Base-by-base conservation (phyloP, 768 basidiomycete genomes). In the Lactarius tabidus region DNA sequence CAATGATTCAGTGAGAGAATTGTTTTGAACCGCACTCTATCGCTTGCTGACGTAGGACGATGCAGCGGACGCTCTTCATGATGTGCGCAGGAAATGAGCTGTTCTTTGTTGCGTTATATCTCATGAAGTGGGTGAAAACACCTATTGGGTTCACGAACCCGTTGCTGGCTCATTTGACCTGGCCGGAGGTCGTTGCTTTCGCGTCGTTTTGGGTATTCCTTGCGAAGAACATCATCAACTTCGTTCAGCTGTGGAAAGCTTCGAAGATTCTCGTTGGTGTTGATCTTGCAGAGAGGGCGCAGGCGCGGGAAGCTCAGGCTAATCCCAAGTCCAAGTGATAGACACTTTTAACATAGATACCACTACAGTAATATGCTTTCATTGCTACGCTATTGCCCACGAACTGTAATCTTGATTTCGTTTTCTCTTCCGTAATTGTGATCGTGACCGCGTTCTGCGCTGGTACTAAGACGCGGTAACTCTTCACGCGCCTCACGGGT, bases 231-330 rank as follows among this genome's bases (percentile, higher is more conserved):
- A 72, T 95, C 63, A 93, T 99, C 80, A 97, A 98, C 75, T 75
- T 91, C 38, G 95, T 99, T 8, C 97, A 99, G 76, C 85, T 98
- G 64, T 98, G 95, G 95, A 99, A 99, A 75, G 96, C 97, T 31
- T 90, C 91, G 39, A 94, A 94, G 77, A 93, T 94, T 62, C 82
- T 97, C 18, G 95, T 97, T 17, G 94, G 95, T 0, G 91, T 97
- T 14, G 95, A 97, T 73, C 78, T 97, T 55, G 91, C 91, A 52
- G 93, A 95, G 76, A 79, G 95, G 69, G 86, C 87, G 43, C 82
- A 83, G 62, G 88, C 83, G 23, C 78, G 87, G 62, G 78, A 82
- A 63, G 81, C 73, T 62, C 78, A 82, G 64, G 81, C 73, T 69
- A 70, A 71, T 68, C 65, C 66, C 58, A 59, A 38, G 65, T 45